Evolutionary conservation across 208 protist species (phyloP), one percentile per base, ranked within the genome.

Genomic region (Jaenimonas drosophilae): DNA sequence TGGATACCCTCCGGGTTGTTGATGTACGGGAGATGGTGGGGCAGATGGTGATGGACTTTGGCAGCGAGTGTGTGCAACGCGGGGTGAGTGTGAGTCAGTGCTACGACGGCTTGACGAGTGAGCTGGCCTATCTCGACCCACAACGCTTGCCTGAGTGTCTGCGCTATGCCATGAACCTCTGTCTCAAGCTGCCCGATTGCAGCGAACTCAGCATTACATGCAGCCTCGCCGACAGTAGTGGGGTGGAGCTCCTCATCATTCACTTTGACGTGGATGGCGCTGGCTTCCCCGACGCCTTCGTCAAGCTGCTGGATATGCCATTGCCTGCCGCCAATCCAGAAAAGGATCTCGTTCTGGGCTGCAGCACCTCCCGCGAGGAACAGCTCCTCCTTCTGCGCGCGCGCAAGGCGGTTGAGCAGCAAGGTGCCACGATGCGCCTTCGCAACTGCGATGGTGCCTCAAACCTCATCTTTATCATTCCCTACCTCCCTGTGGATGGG

Each of bases 11-110:
- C 36, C 78, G 73, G 12, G 71, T 78, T 9, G 77, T 93, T 24
- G 80, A 88, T 53, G 64, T 93, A 4, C 73, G 79, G 0, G 77
- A 93, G 49, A 66, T 93, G 64, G 34, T 93, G 38, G 85, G 85
- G 0, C 63, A 84, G 32, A 61, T 93, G 21, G 59, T 93, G 21
- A 90, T 88, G 80, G 77, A 93, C 48, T 86, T 75, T 45, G 77
- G 71, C 7, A 55, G 59, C n/a, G 64, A 84, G 40, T 90, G 76
- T 47, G 72, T 93, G 19, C 52, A 44, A 6, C 67, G 62, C 20
- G 68, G 70, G 2, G 36, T 86, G 9, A 54, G 59, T 14, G 68
- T 93, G 28, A 55, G 68, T 25, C 85, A 90, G 59, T 60, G 69
- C 20, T 93, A 86, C 42, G 75, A 93, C 27, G 59, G 54, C 0